These are phyloP conservation scores for Rhodosporidiobolus odoratus DNA, from an alignment of 768 basidiomycete genomes.

Conservation along the genomic window DNA sequence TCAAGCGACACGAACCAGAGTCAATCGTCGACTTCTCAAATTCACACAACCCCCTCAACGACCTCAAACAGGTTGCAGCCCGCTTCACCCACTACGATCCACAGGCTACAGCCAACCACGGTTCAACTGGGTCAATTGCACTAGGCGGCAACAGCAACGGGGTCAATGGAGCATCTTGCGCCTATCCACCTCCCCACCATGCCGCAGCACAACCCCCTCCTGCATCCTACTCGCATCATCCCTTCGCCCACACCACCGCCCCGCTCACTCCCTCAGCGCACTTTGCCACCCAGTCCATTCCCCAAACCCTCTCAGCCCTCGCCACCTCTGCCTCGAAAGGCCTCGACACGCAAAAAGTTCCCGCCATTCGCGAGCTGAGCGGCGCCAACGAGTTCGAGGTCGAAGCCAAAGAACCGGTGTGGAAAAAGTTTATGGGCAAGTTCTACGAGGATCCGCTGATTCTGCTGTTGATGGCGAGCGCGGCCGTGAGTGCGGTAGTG, in stretches of 20 bases:
- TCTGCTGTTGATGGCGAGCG: slow-evolving; percentile 81
- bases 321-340: slow-evolving; percentile 27
- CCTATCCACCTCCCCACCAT: not conserved
- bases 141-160: not conserved
- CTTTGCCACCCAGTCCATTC: slow-evolving; percentile 27
- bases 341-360: slow-evolving; percentile 29
- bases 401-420: slow-evolving; percentile 66
- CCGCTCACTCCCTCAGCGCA: slow-evolving; percentile 33
- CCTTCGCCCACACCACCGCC: slow-evolving; percentile 34
- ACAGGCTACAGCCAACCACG: not conserved
- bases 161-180: not conserved
- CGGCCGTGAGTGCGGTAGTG: slow-evolving; percentile 79
- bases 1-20: slow-evolving; percentile 27
- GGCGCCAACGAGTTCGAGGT: slow-evolving; percentile 81
- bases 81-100: slow-evolving; percentile 22
- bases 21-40: slow-evolving; percentile 22
- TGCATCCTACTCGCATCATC: slow-evolving; percentile 22
- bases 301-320: slow-evolving; percentile 27
- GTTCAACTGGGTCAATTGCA: not conserved
- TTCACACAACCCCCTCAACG: slow-evolving; percentile 7
- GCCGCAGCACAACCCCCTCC: not conserved
- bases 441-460: slow-evolving; percentile 94
- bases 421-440: slow-evolving; percentile 86
- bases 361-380: slow-evolving; percentile 39
- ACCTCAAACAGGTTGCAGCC: slow-evolving; percentile 17